Evolutionary conservation across 129 eudicot species (phyloP).

Genomic region (Dittrichia graveolens): DNA sequence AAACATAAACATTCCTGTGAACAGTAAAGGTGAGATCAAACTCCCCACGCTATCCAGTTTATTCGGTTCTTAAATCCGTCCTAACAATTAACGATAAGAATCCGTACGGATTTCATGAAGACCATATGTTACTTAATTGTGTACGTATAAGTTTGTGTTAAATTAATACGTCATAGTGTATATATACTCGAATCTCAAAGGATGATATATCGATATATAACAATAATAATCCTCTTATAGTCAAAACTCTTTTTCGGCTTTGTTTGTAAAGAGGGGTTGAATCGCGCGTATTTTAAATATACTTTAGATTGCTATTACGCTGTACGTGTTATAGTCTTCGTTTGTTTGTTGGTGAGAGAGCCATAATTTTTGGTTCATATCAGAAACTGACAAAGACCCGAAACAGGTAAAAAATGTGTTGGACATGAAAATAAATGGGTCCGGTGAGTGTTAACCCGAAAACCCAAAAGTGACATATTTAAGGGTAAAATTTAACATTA

Average conservation of each 20-base stretch:
- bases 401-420: no score
- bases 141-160: neutral
- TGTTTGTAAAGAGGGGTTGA: neutral
- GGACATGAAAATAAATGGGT: no score
- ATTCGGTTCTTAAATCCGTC: slow-evolving; percentile 19
- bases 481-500: no score
- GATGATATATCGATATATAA: neutral
- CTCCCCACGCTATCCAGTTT: slow-evolving; percentile 66
- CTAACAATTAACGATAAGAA: neutral
- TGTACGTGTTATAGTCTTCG: no score
- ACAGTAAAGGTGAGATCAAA: slow-evolving; percentile 72
- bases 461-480: no score
- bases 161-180: neutral
- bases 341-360: no score
- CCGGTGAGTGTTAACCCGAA: no score
- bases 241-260: neutral
- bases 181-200: slow-evolving; percentile 7
- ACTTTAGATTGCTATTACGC: no score
- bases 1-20: slow-evolving; percentile 60
- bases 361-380: no score
- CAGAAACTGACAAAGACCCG: no score
- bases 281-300: no score
- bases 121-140: neutral
- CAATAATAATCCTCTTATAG: slow-evolving; percentile 12
- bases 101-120: neutral